These are phyloP conservation scores for Fusarium sp. DNA, from an alignment of 2,329 filamentous ascomycete genomes.

Conservation along the genomic window DNA sequence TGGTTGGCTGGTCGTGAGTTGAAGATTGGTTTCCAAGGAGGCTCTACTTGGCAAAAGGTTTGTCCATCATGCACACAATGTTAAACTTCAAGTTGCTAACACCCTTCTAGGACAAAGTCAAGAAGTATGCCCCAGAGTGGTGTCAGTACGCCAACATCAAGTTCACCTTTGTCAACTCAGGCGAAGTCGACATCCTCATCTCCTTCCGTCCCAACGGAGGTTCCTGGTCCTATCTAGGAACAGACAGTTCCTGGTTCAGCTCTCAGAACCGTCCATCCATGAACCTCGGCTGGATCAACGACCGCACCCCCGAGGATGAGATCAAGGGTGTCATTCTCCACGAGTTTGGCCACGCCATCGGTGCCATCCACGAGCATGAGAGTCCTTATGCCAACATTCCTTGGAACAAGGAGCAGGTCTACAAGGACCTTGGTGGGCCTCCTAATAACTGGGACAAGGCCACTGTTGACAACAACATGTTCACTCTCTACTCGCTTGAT, in stretches of 20 bases:
- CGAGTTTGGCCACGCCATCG: conserved; percentile 8
- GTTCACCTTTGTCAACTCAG: conserved; percentile 11
- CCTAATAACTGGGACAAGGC: conserved; percentile 16
- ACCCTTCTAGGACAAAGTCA: not conserved
- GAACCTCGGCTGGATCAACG: conserved; percentile 8
- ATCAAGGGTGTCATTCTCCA: not conserved
- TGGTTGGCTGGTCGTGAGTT: conserved; percentile 3
- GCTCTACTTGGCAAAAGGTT: not conserved
- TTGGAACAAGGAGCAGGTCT: conserved; percentile 21
- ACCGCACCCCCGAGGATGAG: not conserved
- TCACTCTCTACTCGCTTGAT: conserved; percentile 1
- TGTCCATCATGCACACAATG: rapidly evolving
- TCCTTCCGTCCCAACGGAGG: not conserved
- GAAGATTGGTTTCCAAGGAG: conserved; percentile 3
- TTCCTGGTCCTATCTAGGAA: conserved; percentile 9
- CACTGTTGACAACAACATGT: conserved; percentile 12
- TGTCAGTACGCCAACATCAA: conserved; percentile 13
- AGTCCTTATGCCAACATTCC: not conserved
- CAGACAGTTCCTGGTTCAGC: not conserved
- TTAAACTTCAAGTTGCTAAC: not conserved
- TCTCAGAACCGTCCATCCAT: not conserved
- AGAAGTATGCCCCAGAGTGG: conserved; percentile 1
- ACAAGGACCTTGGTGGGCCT: not conserved
- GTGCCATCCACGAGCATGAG: not conserved
- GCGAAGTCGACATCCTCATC: conserved; percentile 7